phyloP scores from a whole-genome alignment of 805 yeast genomes.

The Sugiyamaella mastotermitis region DNA sequence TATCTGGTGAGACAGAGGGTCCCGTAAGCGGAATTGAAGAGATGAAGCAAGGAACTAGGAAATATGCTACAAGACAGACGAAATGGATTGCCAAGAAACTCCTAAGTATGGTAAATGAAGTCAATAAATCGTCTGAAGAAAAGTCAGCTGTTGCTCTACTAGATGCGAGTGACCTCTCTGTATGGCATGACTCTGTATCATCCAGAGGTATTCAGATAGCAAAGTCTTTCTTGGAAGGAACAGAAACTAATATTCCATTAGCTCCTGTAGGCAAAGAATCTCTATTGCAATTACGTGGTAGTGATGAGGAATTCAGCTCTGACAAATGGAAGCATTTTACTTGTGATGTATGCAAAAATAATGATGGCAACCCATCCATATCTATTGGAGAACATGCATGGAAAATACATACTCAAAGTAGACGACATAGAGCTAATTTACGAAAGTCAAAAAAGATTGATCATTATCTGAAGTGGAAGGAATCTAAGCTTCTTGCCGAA shows the following conservation, averaged over 20 bases:
- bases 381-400: constrained; percentile 71
- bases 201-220: constrained; percentile 51
- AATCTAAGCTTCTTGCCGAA: too few species aligned
- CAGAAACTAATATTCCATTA: constrained; percentile 5
- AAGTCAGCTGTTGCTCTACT: constrained; percentile 57
- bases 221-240: constrained; percentile 30
- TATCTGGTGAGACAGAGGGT: constrained; percentile 20
- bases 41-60: constrained; percentile 81
- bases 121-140: constrained; percentile 40
- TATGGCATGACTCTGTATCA: constrained; percentile 56
- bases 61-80: constrained; percentile 81
- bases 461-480: neutral
- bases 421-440: constrained; percentile 47
- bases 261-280: constrained; percentile 35
- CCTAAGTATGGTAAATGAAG: constrained; percentile 51
- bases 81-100: constrained; percentile 82
- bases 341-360: constrained; percentile 61
- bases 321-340: constrained; percentile 58
- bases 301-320: constrained; percentile 17
- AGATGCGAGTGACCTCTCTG: constrained; percentile 65
- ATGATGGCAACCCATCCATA: constrained; percentile 46
- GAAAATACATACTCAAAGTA: constrained; percentile 60
- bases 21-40: constrained; percentile 49
- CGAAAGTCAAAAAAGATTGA: constrained; percentile 15
- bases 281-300: constrained; percentile 23